These are phyloP conservation scores for Eimeria zaria DNA, from an alignment of 169 alveolate genomes.

Conservation along the genomic window DNA sequence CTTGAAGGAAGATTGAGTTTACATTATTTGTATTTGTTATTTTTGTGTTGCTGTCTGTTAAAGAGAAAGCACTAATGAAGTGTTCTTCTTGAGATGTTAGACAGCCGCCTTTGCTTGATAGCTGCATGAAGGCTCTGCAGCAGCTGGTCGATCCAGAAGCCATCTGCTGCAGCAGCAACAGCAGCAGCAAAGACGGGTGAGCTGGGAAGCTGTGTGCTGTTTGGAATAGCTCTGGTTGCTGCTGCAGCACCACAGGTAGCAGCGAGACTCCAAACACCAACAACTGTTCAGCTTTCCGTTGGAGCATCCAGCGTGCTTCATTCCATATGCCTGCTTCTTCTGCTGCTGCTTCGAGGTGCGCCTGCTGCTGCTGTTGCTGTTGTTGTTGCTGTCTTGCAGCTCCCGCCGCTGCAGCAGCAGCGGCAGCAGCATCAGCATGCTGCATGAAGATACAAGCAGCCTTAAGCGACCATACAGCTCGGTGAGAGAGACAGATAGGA, in stretches of 20 bases:
- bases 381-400: slow-evolving; percentile 23
- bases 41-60: not conserved
- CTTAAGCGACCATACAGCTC: not conserved
- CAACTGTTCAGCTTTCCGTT: slow-evolving; percentile 57
- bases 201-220: slow-evolving; percentile 41
- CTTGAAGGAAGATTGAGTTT: not conserved
- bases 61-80: not conserved
- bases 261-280: slow-evolving; percentile 17
- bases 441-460: slow-evolving; percentile 63
- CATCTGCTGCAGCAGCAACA: slow-evolving; percentile 63
- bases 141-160: slow-evolving; percentile 42
- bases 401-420: slow-evolving; percentile 28
- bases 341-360: slow-evolving; percentile 40
- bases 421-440: slow-evolving; percentile 61
- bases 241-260: slow-evolving; percentile 54
- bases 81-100: not conserved
- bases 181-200: slow-evolving; percentile 62
- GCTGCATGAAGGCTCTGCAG: slow-evolving; percentile 33
- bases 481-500: not conserved
- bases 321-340: slow-evolving; percentile 35
- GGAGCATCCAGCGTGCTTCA: slow-evolving; percentile 50
- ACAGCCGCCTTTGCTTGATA: not conserved
- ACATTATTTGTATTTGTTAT: not conserved
- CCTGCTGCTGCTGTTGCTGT: slow-evolving; percentile 35
- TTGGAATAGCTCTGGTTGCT: slow-evolving; percentile 20